These are phyloP conservation scores for Panicum miliaceum DNA, from an alignment of 176 grass and related monocot species.

Conservation along the genomic window DNA sequence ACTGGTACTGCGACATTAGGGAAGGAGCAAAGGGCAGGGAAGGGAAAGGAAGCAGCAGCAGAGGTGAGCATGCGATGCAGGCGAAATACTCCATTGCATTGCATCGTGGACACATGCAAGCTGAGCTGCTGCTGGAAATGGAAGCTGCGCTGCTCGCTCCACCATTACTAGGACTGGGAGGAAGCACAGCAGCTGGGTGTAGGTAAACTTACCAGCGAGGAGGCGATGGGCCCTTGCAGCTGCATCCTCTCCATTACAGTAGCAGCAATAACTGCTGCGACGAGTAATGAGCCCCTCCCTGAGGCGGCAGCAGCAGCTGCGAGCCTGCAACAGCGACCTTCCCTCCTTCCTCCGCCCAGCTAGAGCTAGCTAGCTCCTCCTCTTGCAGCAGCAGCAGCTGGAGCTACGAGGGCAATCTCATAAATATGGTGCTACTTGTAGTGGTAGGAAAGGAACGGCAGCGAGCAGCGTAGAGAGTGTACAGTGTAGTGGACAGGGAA, in stretches of 20 bases:
- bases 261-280: conserved; percentile 48
- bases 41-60: not conserved
- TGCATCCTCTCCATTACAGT: conserved; percentile 68
- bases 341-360: not conserved
- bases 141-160: conserved; percentile 35
- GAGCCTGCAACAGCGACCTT: not conserved
- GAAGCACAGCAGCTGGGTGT: not conserved
- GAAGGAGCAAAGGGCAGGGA: not conserved
- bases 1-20: not conserved
- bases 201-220: conserved; percentile 57
- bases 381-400: not conserved
- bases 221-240: conserved; percentile 75
- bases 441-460: not conserved
- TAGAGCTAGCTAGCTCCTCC: not conserved
- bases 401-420: conserved; percentile 16
- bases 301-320: conserved; percentile 21
- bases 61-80: not conserved
- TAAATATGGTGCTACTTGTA: not conserved
- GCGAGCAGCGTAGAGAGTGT: too few species aligned
- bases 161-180: conserved; percentile 5
- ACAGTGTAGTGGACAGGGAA: too few species aligned
- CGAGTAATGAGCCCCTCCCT: conserved; percentile 37
- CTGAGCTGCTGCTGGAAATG: conserved; percentile 23
- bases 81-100: too few species aligned
- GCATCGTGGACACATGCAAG: not conserved